Conservation (phyloP, 1,139 yeast species). For the Eremothecium coryli region DNA sequence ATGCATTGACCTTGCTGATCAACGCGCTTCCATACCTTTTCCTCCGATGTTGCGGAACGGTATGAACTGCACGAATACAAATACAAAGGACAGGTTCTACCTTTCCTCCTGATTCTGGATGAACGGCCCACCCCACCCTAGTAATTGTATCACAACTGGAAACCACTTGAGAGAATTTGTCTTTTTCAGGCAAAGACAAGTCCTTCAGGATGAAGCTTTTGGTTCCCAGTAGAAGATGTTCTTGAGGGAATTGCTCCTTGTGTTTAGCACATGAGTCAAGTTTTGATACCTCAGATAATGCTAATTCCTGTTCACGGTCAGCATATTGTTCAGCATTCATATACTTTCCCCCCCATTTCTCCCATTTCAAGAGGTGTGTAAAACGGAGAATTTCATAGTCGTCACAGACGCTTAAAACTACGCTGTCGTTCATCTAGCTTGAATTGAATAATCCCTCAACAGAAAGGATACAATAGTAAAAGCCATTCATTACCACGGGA, state of each 20-base stretch:
- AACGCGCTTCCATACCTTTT: constrained; percentile 55
- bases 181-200: constrained; percentile 19
- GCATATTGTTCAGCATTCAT: constrained; percentile 42
- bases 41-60: constrained; percentile 48
- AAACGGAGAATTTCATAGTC: constrained; percentile 39
- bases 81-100: constrained; percentile 36
- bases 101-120: constrained; percentile 17
- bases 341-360: constrained; percentile 43
- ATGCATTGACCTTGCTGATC: constrained; percentile 36
- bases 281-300: constrained; percentile 32
- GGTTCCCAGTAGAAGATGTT: constrained; percentile 26
- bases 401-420: constrained; percentile 6
- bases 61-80: constrained; percentile 59
- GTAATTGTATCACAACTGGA: constrained; percentile 40
- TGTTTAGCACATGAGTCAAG: constrained; percentile 12
- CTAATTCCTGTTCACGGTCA: constrained; percentile 40
- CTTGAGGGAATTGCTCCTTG: constrained; percentile 21
- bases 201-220: constrained; percentile 33
- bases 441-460: no score
- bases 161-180: constrained; percentile 31
- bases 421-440: no score
- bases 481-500: no score
- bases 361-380: constrained; percentile 42
- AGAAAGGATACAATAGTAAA: no score
- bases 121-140: constrained; percentile 35